Base-by-base conservation (phyloP, 331 rosid genomes). In the Acacia pycnantha region DNA sequence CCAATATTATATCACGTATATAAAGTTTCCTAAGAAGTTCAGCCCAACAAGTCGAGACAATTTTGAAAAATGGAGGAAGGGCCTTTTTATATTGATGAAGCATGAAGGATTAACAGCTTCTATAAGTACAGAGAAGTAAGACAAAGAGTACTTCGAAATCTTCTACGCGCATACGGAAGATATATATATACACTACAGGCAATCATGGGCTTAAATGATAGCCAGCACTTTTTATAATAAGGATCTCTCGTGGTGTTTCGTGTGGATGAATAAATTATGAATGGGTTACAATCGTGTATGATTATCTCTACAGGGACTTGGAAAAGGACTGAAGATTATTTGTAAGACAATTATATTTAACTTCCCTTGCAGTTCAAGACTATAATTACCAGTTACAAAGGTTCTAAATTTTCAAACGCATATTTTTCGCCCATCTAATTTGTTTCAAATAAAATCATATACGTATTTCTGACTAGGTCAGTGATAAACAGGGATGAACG, bases 21-120 rank as follows among this genome's bases (percentile, higher is more conserved):
- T 40, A 13, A 35, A 12, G 31, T 51, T 24, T 44, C 86, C 69
- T 85, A 68, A 50, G 72, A 85, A 82, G 33, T 67, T 85, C 88
- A 82, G 85, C 65, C 78, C 1, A 5, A 47, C 73, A 6, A 48
- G 26, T 31, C 5, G 11, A 18, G 72, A 73, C 24, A 64, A 56
- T 10, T 44, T 56, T 37, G 26, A 75, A 71, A 71, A 80, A 80
- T 41, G 43, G 1, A 74, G 48, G 13, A 44, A 44, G 10, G 13
- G 6, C 13, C 53, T 31, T 68, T 65, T 44, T 11, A 73, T 59
- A 24, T 22, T 24, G 16, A 24, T 24, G 66, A 26, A 9, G 48
- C 35, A 15, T 15, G 44, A 16, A 21, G 31, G 14, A 14, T 65
- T 29, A 22, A 13, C 53, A 26, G 26, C 61, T 40, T 73, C 76